Evolutionary conservation across 2,329 filamentous ascomycete genomes (phyloP), one percentile per base, ranked within the genome.

Genomic region (Apiospora phragmitis): DNA sequence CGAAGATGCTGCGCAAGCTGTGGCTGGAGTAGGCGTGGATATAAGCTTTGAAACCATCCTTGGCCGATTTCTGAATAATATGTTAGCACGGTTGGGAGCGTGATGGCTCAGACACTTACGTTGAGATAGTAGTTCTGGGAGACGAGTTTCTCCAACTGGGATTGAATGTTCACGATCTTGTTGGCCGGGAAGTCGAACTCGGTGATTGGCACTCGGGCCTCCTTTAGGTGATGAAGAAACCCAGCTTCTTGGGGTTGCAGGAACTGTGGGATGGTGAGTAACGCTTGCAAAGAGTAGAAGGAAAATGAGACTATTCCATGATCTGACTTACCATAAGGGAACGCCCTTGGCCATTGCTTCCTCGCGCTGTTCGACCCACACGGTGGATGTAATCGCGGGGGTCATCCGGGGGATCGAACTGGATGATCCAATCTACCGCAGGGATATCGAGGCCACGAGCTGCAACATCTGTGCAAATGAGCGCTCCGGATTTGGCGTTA

Each of bases 401-500:
- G 80, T 97, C 94, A 86, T 97, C 94, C 4, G 95, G 94, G 14
- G 95, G 95, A 76, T 98, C 96, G 78, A 97, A 97, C 82, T 98
- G 95, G 73, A 98, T 91, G 75, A 98, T 97, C 91, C 93, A 98
- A 84, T 98, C 95, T 59, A 98, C 95, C 29, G 93, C 92, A 0
- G 95, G 95, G 74, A 98, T 98, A 87, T 98, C 96, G 67, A 99
- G 88, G 45, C 96, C 96, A 85, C 96, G 88, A 3, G 96, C 96
- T 65, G 96, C 96, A 73, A 99, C 96, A 78, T 99, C 96, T 0
- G 96, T 99, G 84, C 95, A 98, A 76, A 99, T 96, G 69, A 99
- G 83, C 0, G 93, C 97, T 32, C 95, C 96, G 74, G 93, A 90
- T 74, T 91, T 91, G 5, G 79, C 92, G 77, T 95, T 94, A 79